These are phyloP conservation scores for Pyropia yezoensis DNA, from an alignment of 23 red algal species.

Conservation along the genomic window DNA sequence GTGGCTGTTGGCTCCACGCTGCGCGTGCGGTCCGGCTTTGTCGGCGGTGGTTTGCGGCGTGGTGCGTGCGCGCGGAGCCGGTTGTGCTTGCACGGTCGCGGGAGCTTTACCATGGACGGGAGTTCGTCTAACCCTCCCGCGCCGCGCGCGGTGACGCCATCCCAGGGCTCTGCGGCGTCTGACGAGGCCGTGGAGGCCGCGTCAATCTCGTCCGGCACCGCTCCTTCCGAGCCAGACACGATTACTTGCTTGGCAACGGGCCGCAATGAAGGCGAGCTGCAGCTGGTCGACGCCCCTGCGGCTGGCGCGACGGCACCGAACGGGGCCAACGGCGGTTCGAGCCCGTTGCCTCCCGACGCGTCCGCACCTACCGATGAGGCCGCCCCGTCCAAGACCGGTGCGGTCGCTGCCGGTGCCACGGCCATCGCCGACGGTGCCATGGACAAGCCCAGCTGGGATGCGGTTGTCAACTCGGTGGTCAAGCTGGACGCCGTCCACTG, in stretches of 20 bases:
- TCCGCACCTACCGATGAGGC: not conserved
- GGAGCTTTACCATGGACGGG: not conserved
- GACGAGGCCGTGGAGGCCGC: not conserved
- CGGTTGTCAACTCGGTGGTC: conserved; percentile 59
- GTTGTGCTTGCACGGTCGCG: not conserved
- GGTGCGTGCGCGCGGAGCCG: conserved; percentile 5
- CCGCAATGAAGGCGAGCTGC: conserved; percentile 34
- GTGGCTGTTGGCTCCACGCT: conserved; percentile 4
- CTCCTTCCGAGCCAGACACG: not conserved
- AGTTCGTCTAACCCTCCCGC: not conserved
- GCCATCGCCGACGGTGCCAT: conserved; percentile 40
- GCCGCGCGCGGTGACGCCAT: no score
- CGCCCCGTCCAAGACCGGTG: conserved; percentile 36
- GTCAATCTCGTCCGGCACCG: not conserved
- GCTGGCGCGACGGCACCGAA: not conserved
- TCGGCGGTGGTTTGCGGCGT: conserved; percentile 5
- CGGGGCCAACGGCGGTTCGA: no score
- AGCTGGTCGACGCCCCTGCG: conserved; percentile 8
- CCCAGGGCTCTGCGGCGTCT: not conserved
- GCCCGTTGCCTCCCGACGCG: no score
- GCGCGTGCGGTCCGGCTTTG: conserved; percentile 4
- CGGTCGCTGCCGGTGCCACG: conserved; percentile 22
- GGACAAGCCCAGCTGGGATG: no score
- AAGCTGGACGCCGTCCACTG: conserved; percentile 82
- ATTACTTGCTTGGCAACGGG: conserved; percentile 34